Percentiles rank a stretch among this genome's conserved stretches.
Conservation (phyloP, 2,329 filamentous ascomycete genomes). For the Coniella vitis region DNA sequence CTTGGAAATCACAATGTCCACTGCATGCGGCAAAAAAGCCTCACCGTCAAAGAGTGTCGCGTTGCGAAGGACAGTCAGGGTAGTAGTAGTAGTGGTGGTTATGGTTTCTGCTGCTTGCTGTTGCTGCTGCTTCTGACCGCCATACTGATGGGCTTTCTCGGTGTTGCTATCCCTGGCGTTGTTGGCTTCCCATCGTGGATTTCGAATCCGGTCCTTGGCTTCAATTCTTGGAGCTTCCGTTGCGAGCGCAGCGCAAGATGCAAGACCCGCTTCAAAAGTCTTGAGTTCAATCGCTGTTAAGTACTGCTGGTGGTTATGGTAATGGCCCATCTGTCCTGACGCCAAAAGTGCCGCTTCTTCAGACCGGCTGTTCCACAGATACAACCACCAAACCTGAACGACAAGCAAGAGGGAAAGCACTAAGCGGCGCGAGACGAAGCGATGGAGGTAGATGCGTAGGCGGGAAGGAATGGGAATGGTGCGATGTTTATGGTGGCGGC, state of each 20-base stretch:
- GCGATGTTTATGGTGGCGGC: no score
- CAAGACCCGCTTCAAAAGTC: constrained; percentile 11
- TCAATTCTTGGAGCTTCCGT: constrained; percentile 3
- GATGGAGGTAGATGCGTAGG: no score
- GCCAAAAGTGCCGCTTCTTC: background rate
- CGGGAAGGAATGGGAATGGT: no score
- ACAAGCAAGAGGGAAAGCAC: background rate
- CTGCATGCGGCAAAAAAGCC: constrained; percentile 22
- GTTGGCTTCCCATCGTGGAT: constrained; percentile 33
- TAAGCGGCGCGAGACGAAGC: constrained; percentile 1
- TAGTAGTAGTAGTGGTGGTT: no score
- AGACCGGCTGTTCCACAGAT: background rate
- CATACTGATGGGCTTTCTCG: no score
- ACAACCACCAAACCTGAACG: background rate
- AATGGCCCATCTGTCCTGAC: background rate
- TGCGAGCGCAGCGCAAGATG: constrained; percentile 7
- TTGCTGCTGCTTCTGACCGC: no score
- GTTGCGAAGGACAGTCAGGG: constrained; percentile 35
- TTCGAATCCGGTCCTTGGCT: constrained; percentile 17
- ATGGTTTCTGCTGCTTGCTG: background rate
- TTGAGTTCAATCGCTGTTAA: constrained; percentile 4
- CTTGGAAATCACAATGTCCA: constrained; percentile 33
- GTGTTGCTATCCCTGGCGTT: no score
- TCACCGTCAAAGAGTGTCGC: constrained; percentile 38
- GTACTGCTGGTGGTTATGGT: background rate